Conservation (phyloP, 345 rosid genomes). For the Eutrema yunnanense region DNA sequence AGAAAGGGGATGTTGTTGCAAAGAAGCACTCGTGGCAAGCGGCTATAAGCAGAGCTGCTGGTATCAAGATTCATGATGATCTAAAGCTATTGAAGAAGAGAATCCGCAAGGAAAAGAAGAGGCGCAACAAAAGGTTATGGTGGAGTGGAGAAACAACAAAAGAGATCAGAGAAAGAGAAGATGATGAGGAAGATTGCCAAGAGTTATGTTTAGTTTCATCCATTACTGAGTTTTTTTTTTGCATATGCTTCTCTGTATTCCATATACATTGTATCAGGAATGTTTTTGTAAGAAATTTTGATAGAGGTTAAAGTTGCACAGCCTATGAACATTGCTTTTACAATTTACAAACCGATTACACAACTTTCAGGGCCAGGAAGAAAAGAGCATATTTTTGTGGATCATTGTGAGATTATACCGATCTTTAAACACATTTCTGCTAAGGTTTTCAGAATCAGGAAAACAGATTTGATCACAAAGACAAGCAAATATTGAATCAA, state of each 20-base stretch:
- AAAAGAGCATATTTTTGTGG: neutral
- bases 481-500: constrained; percentile 1
- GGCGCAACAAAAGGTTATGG: constrained; percentile 43
- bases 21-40: constrained; percentile 52
- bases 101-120: constrained; percentile 50
- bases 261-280: neutral
- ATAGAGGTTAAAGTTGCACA: neutral
- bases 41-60: constrained; percentile 57
- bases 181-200: constrained; percentile 56
- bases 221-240: constrained; percentile 11
- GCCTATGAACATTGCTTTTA: neutral
- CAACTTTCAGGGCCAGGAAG: neutral
- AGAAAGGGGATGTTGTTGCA: constrained; percentile 37
- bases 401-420: neutral
- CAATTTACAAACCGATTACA: neutral
- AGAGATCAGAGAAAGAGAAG: constrained; percentile 58
- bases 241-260: neutral
- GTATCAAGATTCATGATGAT: constrained; percentile 65
- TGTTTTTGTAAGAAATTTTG: neutral
- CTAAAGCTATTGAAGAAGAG: constrained; percentile 58
- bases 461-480: constrained; percentile 3
- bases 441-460: constrained; percentile 1
- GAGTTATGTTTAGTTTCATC: neutral
- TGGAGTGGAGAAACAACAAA: constrained; percentile 59
- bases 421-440: constrained; percentile 2